Percentiles rank a stretch among this genome's conserved stretches.
Conservation (phyloP, 208 protist genomes). For the Kentomonas sorsogonicus region DNA sequence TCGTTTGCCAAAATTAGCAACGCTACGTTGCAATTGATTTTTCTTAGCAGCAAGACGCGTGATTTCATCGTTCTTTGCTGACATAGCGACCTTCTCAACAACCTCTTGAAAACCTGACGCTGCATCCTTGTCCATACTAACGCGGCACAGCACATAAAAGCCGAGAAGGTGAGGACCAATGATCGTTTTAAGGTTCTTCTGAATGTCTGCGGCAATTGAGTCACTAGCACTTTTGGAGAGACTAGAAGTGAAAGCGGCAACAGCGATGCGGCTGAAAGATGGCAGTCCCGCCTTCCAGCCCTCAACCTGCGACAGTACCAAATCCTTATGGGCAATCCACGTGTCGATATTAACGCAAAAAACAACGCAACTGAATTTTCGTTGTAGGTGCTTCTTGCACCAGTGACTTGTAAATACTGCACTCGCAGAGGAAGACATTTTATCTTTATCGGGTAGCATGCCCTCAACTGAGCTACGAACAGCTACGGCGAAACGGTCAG, state of each 20-base stretch:
- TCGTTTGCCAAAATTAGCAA: too few species aligned
- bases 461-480: neutral
- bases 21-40: neutral
- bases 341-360: conserved; percentile 12
- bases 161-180: conserved; percentile 14
- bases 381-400: conserved; percentile 27
- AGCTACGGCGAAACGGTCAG: neutral
- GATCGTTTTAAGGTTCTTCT: conserved; percentile 13
- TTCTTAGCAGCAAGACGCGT: conserved; percentile 16
- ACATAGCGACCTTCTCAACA: neutral
- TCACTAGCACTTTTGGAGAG: neutral
- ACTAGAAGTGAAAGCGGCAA: neutral
- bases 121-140: conserved; percentile 14
- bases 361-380: conserved; percentile 27
- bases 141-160: conserved; percentile 16
- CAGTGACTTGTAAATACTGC: conserved; percentile 34
- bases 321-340: conserved; percentile 1
- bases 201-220: conserved; percentile 10
- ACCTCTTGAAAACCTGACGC: conserved; percentile 15
- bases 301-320: neutral
- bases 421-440: neutral
- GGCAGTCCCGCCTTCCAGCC: neutral
- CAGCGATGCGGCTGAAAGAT: neutral
- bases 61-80: conserved; percentile 13
- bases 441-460: neutral